A percentile compares a stretch with the other conserved stretches of the same genome.
Conservation (phyloP, 768 basidiomycete genomes). For the Scleroderma citrinum region DNA sequence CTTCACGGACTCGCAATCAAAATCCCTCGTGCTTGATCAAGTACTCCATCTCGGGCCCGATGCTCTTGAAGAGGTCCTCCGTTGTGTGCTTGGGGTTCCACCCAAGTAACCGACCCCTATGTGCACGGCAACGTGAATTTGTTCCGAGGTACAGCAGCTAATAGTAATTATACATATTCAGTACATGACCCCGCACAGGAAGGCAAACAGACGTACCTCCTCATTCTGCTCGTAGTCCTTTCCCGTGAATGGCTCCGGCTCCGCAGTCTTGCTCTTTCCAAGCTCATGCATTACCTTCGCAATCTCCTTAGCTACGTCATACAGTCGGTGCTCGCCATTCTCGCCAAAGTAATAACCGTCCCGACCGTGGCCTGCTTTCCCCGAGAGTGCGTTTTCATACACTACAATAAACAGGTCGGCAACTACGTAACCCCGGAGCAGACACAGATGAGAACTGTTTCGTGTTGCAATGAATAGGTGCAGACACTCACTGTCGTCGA, state of each 20-base stretch:
- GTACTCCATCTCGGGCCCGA: slow-evolving; percentile 18
- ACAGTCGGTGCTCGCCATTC: slow-evolving; percentile 14
- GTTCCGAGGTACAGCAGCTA: slow-evolving; percentile 18
- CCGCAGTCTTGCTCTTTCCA: slow-evolving; percentile 8
- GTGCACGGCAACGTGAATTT: slow-evolving; percentile 15
- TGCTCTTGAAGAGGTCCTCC: slow-evolving; percentile 16
- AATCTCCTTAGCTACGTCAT: slow-evolving; percentile 11
- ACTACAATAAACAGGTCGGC: slow-evolving; percentile 14
- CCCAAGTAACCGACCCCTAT: slow-evolving; percentile 18
- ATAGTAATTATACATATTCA: slow-evolving; percentile 7
- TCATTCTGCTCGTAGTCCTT: slow-evolving; percentile 8
- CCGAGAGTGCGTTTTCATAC: slow-evolving; percentile 8
- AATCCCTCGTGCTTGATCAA: slow-evolving; percentile 4
- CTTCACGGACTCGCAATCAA: background rate
- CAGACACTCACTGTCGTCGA: slow-evolving; percentile 15
- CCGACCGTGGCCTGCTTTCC: slow-evolving; percentile 14
- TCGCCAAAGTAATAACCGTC: slow-evolving; percentile 23
- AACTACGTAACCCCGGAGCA: slow-evolving; percentile 3
- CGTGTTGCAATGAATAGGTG: too few species aligned
- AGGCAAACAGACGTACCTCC: background rate
- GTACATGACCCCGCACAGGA: slow-evolving; percentile 4
- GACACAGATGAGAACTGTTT: too few species aligned
- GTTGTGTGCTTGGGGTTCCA: slow-evolving; percentile 29
- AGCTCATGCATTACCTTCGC: slow-evolving; percentile 11
- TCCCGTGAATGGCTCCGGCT: slow-evolving; percentile 12